Evolutionary conservation across 163 green algal genomes (phyloP).

Genomic region (Trebouxiophyceae sp.): DNA sequence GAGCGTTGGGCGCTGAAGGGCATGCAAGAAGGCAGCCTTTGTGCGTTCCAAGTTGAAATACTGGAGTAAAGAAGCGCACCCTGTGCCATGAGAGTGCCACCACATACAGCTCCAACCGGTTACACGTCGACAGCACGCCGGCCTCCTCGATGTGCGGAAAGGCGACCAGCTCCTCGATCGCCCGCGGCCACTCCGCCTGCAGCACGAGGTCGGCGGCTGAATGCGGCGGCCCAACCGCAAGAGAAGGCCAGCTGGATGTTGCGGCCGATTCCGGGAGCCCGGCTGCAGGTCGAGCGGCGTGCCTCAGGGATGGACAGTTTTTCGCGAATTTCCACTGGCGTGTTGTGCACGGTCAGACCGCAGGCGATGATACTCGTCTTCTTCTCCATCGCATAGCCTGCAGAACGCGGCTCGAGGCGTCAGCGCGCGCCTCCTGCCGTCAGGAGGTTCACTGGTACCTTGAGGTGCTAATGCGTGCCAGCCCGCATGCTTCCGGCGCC

Average conservation of each 20-base stretch:
- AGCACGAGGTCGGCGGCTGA: neutral
- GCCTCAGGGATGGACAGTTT: slow-evolving; percentile 94
- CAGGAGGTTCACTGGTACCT: neutral
- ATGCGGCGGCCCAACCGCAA: neutral
- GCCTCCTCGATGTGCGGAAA: slow-evolving; percentile 99
- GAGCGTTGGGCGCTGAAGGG: no score
- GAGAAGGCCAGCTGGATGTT: no score
- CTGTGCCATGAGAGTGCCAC: slow-evolving; percentile 88
- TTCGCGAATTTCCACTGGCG: slow-evolving; percentile 95
- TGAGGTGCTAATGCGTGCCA: neutral
- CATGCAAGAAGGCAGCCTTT: no score
- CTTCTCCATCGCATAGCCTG: slow-evolving; percentile 88
- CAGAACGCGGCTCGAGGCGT: neutral
- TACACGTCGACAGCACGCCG: slow-evolving; percentile 95
- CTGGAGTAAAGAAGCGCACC: no score
- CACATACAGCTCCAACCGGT: slow-evolving; percentile 98
- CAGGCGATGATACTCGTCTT: slow-evolving; percentile 94
- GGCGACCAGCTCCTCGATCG: slow-evolving; percentile 86
- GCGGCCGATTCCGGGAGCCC: no score
- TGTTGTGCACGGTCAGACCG: slow-evolving; percentile 91
- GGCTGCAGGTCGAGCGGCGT: no score
- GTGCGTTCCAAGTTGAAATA: no score
- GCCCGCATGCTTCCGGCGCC: neutral
- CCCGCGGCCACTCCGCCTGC: slow-evolving; percentile 70
- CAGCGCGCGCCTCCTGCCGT: neutral